A percentile compares a stretch with the other conserved stretches of the same genome.
Evolutionary conservation across 768 basidiomycete species (phyloP).

Genomic region (Mycena haematopus): DNA sequence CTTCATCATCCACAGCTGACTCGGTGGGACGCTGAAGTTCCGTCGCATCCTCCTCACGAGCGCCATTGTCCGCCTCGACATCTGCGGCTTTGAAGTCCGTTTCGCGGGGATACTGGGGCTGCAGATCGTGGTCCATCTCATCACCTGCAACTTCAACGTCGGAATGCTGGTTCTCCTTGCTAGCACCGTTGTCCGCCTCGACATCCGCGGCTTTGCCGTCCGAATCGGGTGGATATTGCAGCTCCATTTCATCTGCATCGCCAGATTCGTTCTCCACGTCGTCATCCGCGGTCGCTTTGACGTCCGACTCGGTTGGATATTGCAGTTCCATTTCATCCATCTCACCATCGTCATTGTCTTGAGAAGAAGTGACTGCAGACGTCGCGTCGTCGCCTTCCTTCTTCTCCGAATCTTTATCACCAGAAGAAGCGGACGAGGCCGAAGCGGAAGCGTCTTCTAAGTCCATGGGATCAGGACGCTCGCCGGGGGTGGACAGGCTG

Average conservation of each 20-base stretch:
- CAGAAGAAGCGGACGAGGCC: not conserved
- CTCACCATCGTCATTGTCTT: not conserved
- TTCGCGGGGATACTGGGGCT: not conserved
- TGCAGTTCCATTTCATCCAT: conserved; percentile 10
- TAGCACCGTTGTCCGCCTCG: not conserved
- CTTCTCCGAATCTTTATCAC: conserved; percentile 15
- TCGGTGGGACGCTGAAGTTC: not conserved
- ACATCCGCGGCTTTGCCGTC: not conserved
- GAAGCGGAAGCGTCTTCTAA: conserved; percentile 5
- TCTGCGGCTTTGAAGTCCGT: not conserved
- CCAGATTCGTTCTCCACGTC: not conserved
- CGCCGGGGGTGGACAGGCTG: conserved; percentile 51
- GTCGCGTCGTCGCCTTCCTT: conserved; percentile 10
- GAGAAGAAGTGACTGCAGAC: conserved; percentile 17
- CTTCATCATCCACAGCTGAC: no score
- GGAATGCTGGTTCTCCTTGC: not conserved
- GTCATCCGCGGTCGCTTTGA: not conserved
- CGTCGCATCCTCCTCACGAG: not conserved
- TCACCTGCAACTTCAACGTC: not conserved
- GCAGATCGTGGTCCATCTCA: not conserved
- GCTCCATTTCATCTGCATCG: not conserved
- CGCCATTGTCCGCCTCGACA: not conserved
- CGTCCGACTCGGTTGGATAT: conserved; percentile 4
- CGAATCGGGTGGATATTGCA: not conserved
- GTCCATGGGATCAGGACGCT: conserved; percentile 24